phyloP scores from a whole-genome alignment of 129 eudicot genomes.

The Kitagawia praeruptora region DNA sequence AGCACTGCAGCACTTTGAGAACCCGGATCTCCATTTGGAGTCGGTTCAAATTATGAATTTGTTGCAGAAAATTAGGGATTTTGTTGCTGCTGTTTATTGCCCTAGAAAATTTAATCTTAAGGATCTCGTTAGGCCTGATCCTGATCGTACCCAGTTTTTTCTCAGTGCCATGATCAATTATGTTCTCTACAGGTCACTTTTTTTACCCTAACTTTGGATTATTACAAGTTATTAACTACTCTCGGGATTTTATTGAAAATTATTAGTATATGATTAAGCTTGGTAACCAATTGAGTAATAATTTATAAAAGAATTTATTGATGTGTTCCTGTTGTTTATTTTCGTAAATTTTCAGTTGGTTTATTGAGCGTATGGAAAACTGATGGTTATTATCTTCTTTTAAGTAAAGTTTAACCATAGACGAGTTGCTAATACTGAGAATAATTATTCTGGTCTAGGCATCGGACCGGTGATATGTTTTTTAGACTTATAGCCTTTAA shows the following conservation, averaged over 20 bases:
- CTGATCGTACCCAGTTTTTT: conserved; percentile 56
- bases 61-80: conserved; percentile 37
- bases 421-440: neutral
- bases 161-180: conserved; percentile 62
- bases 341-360: neutral
- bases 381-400: too few species aligned
- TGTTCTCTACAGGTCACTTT: conserved; percentile 44
- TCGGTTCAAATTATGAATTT: conserved; percentile 48
- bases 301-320: neutral
- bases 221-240: neutral
- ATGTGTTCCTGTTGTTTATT: neutral
- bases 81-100: conserved; percentile 40
- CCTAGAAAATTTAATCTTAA: conserved; percentile 39
- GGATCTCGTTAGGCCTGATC: conserved; percentile 65
- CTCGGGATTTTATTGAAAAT: neutral
- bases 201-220: neutral
- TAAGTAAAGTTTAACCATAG: neutral
- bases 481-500: neutral
- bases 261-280: neutral
- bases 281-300: neutral
- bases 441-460: too few species aligned
- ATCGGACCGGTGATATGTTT: neutral
- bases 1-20: conserved; percentile 64
- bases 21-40: conserved; percentile 65
- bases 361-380: neutral